Conservation (phyloP, 2,329 filamentous ascomycete genomes). For the Botryosphaeria dothidea region DNA sequence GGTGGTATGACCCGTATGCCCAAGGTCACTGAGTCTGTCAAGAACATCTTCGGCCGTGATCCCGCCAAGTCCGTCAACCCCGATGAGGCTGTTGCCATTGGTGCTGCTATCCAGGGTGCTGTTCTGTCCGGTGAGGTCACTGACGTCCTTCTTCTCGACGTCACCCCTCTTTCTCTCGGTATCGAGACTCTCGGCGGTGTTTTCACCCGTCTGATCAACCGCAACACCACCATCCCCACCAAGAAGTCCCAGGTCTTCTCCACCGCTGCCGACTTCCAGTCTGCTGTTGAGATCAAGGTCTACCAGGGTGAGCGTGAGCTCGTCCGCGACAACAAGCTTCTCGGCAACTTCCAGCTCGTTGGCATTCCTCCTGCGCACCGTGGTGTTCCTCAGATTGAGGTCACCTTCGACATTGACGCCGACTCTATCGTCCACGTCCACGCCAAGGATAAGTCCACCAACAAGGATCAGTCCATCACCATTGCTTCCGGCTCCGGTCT, state of each 20-base stretch:
- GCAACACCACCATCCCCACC: slow-evolving; percentile 98
- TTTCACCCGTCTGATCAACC: slow-evolving; percentile 97
- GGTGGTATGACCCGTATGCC: slow-evolving; percentile 99
- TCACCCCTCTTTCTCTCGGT: slow-evolving; percentile 93
- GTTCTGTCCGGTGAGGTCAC: slow-evolving; percentile 96
- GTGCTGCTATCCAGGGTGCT: slow-evolving; percentile 95
- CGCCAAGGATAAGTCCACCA: slow-evolving; percentile 98
- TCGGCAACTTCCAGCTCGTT: slow-evolving; percentile 99
- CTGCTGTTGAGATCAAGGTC: slow-evolving; percentile 98
- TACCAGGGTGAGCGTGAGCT: slow-evolving; percentile 99
- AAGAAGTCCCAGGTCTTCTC: slow-evolving; percentile 99
- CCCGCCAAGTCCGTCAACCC: slow-evolving; percentile 98
- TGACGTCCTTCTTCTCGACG: slow-evolving; percentile 91
- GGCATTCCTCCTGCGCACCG: slow-evolving; percentile 95
- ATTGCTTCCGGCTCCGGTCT: slow-evolving; percentile 97
- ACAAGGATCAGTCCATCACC: slow-evolving; percentile 99
- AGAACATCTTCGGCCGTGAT: slow-evolving; percentile 94
- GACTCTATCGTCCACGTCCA: slow-evolving; percentile 97
- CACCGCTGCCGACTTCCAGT: slow-evolving; percentile 97
- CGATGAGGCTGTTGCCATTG: slow-evolving; percentile 96
- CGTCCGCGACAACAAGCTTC: slow-evolving; percentile 96
- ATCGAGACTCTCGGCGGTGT: slow-evolving; percentile 98
- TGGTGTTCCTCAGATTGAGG: slow-evolving; percentile 94
- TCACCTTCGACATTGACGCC: slow-evolving; percentile 98
- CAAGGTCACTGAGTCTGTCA: slow-evolving; percentile 94